Base-by-base conservation (phyloP, 768 basidiomycete species). In the Panaeolus cyanescens region DNA sequence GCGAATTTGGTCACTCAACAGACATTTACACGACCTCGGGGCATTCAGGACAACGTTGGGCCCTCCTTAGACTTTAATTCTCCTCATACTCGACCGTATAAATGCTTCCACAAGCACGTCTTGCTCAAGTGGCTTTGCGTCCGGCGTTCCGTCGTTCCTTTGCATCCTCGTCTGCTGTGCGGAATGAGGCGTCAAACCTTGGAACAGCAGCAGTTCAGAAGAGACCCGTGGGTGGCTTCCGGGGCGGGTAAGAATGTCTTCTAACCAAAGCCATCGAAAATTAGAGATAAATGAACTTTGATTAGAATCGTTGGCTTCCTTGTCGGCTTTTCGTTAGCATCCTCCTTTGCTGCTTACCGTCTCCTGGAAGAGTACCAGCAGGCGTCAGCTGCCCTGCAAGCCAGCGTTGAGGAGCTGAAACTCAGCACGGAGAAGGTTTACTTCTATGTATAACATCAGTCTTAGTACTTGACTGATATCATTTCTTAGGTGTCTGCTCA, bases 301-400 rank as follows among this genome's bases (percentile, higher is more conserved):
- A 56, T 20, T 66, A 94, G 92, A 54, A 85, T 94, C 58, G 83
- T 94, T 39, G 93, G 93, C 0, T 94, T 95, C 71, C 73, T 97
- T 33, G 86, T 95, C 66, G 95, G 94, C 1, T 96, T 96, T 78
- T 95, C 95, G 5, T 74, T 95, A 33, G 93, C 94, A 1, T 93
- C 94, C 1, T 89, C 91, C 0, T 85, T 88, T 67, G 92, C 93
- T 39, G 89, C 93, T 28, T 96, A 95, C 72, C 87, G 92, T 71
- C 80, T 97, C 19, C 76, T 96, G 53, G 93, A 96, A 64, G 95
- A 96, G 77, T 95, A 95, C 75, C 92, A 93, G 74, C 79, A 83
- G 40, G 94, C 95, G 31, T 94, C 93, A 3, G 88, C 90, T n/a
- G 85, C 92, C 30, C 76, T 97, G 55, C 91, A 95, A 74, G 85